Conservation (phyloP, 1,139 yeast genomes). For the Kurtzmaniella natalensis region DNA sequence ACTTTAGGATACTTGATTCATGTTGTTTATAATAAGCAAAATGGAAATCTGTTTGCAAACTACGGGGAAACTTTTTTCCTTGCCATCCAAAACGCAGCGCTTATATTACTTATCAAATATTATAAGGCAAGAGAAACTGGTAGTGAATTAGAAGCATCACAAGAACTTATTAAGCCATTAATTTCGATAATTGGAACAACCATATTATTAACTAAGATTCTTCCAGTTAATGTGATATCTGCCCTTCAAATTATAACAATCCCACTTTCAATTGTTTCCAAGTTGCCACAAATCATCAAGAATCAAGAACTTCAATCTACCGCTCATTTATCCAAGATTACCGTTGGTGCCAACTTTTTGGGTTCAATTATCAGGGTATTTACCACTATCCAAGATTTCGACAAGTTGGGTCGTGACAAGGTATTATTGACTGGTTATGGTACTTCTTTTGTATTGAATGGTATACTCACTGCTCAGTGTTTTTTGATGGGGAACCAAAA, state of each 20-base stretch:
- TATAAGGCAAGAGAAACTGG: conserved; percentile 26
- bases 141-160: conserved; percentile 16
- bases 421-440: conserved; percentile 34
- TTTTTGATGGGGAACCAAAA: too few relatives aligned
- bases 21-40: conserved; percentile 36
- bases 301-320: conserved; percentile 49
- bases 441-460: conserved; percentile 30
- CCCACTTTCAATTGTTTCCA: conserved; percentile 50
- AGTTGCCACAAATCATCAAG: conserved; percentile 51
- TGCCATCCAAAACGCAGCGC: conserved; percentile 37
- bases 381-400: conserved; percentile 43
- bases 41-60: conserved; percentile 31
- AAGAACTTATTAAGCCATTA: conserved; percentile 23
- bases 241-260: conserved; percentile 47
- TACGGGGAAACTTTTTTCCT: conserved; percentile 42
- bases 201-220: conserved; percentile 27
- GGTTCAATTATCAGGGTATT: conserved; percentile 56
- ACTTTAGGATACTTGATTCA: conserved; percentile 37
- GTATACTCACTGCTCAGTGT: conserved; percentile 31
- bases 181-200: conserved; percentile 24
- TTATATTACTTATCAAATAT: conserved; percentile 35
- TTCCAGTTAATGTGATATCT: conserved; percentile 28
- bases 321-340: conserved; percentile 48
- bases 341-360: conserved; percentile 51
- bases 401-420: conserved; percentile 23